A percentile compares a stretch with the other conserved stretches of the same genome.
phyloP scores from a whole-genome alignment of 2,329 filamentous ascomycete genomes.

The Cyanodermella asteris region DNA sequence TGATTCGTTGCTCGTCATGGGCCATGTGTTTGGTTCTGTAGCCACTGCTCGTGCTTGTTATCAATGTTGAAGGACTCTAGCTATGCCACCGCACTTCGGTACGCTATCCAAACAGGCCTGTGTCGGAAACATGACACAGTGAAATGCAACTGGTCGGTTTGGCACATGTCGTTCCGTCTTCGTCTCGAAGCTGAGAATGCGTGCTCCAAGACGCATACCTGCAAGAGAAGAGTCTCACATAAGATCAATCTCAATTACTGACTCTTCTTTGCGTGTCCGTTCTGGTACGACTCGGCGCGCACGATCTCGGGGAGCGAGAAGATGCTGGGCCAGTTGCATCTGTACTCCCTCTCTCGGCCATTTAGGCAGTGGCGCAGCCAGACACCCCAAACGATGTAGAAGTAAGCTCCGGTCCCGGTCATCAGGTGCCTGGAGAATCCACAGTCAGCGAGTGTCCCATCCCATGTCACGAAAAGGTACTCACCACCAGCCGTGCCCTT shows the following conservation, averaged over 20 bases:
- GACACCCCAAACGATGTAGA: conserved; percentile 65
- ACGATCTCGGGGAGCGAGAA: conserved; percentile 35
- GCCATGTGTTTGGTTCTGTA: too few relatives aligned
- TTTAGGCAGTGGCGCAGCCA: conserved; percentile 63
- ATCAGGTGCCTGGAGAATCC: conserved; percentile 19
- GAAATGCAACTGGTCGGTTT: background rate
- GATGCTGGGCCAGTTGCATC: conserved; percentile 44
- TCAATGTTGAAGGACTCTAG: too few relatives aligned
- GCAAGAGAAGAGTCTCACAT: background rate
- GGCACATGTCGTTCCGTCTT: background rate
- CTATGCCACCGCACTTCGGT: background rate
- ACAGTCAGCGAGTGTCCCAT: conserved; percentile 1
- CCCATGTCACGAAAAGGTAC: conserved; percentile 9
- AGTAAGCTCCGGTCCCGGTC: conserved; percentile 65
- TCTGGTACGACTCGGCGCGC: conserved; percentile 9
- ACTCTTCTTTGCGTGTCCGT: background rate
- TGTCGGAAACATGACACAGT: background rate
- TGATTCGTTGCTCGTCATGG: too few relatives aligned
- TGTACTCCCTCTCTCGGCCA: conserved; percentile 47
- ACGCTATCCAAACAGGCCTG: background rate
- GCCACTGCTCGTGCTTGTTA: too few relatives aligned
- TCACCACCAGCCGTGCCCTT: conserved; percentile 53
- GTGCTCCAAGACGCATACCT: background rate
- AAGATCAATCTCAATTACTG: background rate
- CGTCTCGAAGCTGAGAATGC: background rate